Percentiles rank a stretch among this genome's conserved stretches.
These are phyloP conservation scores for Termitomyces sp. DNA, from an alignment of 768 basidiomycete genomes.

Conservation along the genomic window DNA sequence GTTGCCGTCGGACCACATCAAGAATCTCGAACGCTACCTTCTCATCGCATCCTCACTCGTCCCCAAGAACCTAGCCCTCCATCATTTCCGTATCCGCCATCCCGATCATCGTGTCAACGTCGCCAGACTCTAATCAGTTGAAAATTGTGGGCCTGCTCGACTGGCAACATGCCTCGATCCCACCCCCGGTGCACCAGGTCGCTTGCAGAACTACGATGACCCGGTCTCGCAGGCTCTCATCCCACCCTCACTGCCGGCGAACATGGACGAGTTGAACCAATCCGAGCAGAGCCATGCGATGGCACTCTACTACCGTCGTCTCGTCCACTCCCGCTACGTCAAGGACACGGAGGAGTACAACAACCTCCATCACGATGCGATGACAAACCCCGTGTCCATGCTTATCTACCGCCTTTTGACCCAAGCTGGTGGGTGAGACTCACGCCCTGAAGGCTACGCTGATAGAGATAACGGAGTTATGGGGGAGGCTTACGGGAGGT, in stretches of 20 bases:
- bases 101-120: not conserved
- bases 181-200: not conserved
- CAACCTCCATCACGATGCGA: slow-evolving; percentile 5
- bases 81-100: not conserved
- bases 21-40: not conserved
- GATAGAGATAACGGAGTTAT: not conserved
- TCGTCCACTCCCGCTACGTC: not conserved
- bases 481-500: not conserved
- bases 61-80: not conserved
- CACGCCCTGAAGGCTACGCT: not conserved
- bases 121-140: not conserved
- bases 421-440: not conserved
- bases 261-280: not conserved
- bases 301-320: not conserved
- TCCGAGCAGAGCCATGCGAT: not conserved
- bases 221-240: not conserved
- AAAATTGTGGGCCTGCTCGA: not conserved
- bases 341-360: not conserved
- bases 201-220: not conserved
- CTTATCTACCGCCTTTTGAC: not conserved
- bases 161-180: not conserved
- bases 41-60: not conserved
- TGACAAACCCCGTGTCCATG: not conserved
- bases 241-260: not conserved
- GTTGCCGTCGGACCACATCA: not conserved